phyloP scores from a whole-genome alignment of 2,329 filamentous ascomycete genomes.

The Myriosclerotinia scirpicola region DNA sequence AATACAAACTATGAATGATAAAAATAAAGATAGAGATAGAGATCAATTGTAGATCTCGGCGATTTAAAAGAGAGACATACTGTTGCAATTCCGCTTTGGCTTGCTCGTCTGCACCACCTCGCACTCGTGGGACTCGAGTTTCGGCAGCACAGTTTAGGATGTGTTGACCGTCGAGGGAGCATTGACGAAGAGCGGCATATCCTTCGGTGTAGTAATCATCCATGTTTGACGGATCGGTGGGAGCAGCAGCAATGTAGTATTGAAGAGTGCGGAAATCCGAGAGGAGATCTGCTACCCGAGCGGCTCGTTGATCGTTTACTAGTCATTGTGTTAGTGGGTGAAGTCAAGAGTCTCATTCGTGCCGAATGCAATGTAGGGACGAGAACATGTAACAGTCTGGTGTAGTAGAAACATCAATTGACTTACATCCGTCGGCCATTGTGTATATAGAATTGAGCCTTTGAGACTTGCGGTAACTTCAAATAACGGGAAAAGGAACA shows the following conservation, averaged over 20 bases:
- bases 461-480: slow-evolving; percentile 18
- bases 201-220: slow-evolving; percentile 64
- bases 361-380: slow-evolving; percentile 16
- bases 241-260: slow-evolving; percentile 59
- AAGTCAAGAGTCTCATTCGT: not conserved
- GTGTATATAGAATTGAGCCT: slow-evolving; percentile 24
- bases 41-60: slow-evolving; percentile 23
- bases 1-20: not conserved
- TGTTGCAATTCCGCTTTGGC: slow-evolving; percentile 62
- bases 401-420: slow-evolving; percentile 23
- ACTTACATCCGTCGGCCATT: slow-evolving; percentile 42
- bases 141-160: slow-evolving; percentile 65
- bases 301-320: slow-evolving; percentile 62
- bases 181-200: slow-evolving; percentile 62
- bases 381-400: slow-evolving; percentile 12
- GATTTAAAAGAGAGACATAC: slow-evolving; percentile 45
- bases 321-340: slow-evolving; percentile 16
- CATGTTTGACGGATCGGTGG: slow-evolving; percentile 53
- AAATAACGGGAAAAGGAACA: slow-evolving; percentile 20
- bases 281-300: slow-evolving; percentile 61
- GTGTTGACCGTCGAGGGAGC: slow-evolving; percentile 61
- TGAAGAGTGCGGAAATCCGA: slow-evolving; percentile 62
- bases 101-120: slow-evolving; percentile 59
- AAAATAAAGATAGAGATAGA: too few species aligned
- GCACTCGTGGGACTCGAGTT: slow-evolving; percentile 54